Evolutionary conservation across 2,329 filamentous ascomycete genomes (phyloP), one percentile per base, ranked within the genome.

Genomic region (Periconia digitata): DNA sequence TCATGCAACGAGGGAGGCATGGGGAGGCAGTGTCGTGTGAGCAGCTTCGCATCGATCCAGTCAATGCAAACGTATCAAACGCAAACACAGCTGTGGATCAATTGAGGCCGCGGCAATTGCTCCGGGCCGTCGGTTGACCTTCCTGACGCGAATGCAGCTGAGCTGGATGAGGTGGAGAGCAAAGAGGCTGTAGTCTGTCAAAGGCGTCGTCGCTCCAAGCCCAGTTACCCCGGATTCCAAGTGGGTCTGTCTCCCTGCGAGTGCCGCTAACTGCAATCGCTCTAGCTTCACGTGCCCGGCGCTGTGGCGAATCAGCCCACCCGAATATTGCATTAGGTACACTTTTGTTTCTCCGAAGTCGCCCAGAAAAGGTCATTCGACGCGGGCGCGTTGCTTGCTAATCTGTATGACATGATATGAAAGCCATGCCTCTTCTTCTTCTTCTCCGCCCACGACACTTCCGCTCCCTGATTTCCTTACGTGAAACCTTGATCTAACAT

Each of bases 261-360:
- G 3, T 12, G 27, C 27, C 27, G 12, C 27, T 32, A 32, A 32
- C 27, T 32, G 27, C 27, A 32, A 32, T 15, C 27, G 27, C 27
- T 32, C 27, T 32, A 32, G 27, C 27, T 15, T 15, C 5, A 13
- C 27, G 12, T 27, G 24, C 7, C 24, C 27, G 13, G 21, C 6
- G 38, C 4, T 23, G 38, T 6, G 18, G 16, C 38, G 17, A 24
- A 40, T 40, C 38, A 40, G 20, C 21, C 38, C 38, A 40, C 38
- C 21, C 13, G 38, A 40, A 40, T 24, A 40, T 27, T 16, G 8
- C 20, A 22, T 20, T 17, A 32, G 27, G 10, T 32, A 3, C 12
- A 12, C 24, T 32, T 12, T 32, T 15, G 10, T 12, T 59, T 64
- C 58, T 60, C 63, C 62, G 62, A 64, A 53, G 59, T 55, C 64